Conservation (phyloP, 2,329 filamentous ascomycete genomes). For the Teratosphaeria nubilosa region DNA sequence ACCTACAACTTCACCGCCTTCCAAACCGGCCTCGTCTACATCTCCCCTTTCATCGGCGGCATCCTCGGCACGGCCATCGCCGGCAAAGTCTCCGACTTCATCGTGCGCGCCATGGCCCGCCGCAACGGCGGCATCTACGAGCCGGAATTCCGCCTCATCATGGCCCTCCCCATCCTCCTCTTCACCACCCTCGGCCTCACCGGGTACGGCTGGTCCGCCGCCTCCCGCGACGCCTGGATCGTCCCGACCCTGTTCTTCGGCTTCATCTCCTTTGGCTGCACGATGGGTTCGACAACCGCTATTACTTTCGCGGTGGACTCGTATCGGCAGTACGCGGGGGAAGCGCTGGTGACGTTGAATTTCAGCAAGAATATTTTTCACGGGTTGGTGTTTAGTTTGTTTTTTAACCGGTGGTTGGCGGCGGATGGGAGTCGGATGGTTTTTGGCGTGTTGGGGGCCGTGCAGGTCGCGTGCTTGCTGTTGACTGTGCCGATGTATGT, state of each 20-base stretch:
- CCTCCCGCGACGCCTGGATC: conserved; percentile 69
- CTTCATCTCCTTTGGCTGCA: conserved; percentile 83
- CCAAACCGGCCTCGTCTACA: conserved; percentile 75
- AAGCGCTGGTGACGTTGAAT: conserved; percentile 88
- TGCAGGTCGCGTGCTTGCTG: conserved; percentile 67
- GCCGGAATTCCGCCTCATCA: conserved; percentile 82
- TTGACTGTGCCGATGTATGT: conserved; percentile 82
- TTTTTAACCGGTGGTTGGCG: conserved; percentile 77
- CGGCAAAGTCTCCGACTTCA: conserved; percentile 73
- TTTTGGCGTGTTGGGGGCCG: conserved; percentile 73
- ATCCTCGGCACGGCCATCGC: conserved; percentile 86
- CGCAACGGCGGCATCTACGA: conserved; percentile 92
- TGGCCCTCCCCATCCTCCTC: conserved; percentile 71
- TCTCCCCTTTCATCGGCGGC: conserved; percentile 81
- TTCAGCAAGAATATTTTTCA: conserved; percentile 92
- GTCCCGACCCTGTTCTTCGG: conserved; percentile 92
- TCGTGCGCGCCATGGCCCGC: conserved; percentile 71
- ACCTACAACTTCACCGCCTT: conserved; percentile 74
- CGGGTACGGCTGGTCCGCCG: conserved; percentile 89
- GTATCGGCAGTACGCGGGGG: conserved; percentile 85
- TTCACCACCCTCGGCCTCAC: conserved; percentile 78
- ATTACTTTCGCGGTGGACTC: conserved; percentile 93
- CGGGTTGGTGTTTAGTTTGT: conserved; percentile 77
- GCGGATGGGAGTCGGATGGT: conserved; percentile 64
- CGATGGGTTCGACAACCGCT: conserved; percentile 76